Percentiles rank a stretch among this genome's conserved stretches.
Conservation (phyloP, 73 alveolate genomes). For the Tetrahymena malaccensis region DNA sequence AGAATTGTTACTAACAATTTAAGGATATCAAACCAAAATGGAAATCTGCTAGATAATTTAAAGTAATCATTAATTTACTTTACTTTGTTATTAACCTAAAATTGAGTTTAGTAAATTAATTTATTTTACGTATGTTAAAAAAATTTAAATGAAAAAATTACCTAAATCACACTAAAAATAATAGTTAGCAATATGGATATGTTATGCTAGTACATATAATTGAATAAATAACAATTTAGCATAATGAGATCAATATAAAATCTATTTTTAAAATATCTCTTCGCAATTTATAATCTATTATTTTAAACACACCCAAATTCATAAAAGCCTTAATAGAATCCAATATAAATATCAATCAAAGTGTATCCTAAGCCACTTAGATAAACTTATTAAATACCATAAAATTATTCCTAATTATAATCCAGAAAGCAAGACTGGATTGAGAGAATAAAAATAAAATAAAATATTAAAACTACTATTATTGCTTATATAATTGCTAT, state of each 20-base stretch:
- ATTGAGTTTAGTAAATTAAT: neutral
- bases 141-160: neutral
- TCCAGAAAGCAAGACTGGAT: neutral
- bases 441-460: neutral
- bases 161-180: neutral
- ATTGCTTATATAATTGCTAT: neutral
- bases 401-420: neutral
- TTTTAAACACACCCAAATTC: neutral
- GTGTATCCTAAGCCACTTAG: neutral
- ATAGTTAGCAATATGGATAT: neutral
- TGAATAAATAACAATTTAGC: neutral
- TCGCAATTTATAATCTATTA: neutral
- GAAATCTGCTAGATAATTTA: neutral
- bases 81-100: neutral
- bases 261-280: neutral
- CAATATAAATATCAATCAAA: neutral
- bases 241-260: neutral
- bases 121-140: neutral
- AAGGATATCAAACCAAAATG: neutral
- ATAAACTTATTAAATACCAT: neutral
- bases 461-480: neutral
- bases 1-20: conserved; percentile 12
- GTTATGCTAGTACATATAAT: neutral
- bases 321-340: neutral
- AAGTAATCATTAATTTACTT: neutral